Base-by-base conservation (phyloP, 1,284 basidiomycete genomes). In the Ceratobasidium sp. region DNA sequence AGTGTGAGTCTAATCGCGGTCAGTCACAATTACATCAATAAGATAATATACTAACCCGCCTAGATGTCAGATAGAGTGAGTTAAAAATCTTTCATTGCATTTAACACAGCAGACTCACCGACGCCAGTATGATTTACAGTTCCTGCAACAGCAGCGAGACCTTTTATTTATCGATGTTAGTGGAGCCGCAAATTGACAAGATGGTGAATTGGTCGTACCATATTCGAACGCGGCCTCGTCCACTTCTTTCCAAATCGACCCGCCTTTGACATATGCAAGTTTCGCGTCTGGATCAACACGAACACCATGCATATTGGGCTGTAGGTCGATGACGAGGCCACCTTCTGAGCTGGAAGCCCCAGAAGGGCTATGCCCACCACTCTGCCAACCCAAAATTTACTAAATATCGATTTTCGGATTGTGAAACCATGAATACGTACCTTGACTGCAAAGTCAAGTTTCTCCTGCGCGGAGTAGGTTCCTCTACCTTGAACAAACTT, bases 401-500 rank as follows among this genome's bases (percentile, higher is more conserved):
- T n/a, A 51, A 18, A 49, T 56, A 12, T 39, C 20, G 20, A 26
- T 95, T 84, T 93, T 95, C 84, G 95, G 92, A 26, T 94, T 89
- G 12, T 90, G 86, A 0, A 93, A 94, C 84, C 53, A n/a, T 90
- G 2, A 18, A 10, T 49, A 12, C 18, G 46, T 49, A 72, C 69
- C 69, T 72, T 72, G 40, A 72, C 69, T 26, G 77, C 79, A 13
- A 78, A 42, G 9, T 58, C 23, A n/a, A 80, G 55, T 28, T 20
- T 33, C 39, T 77, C 40, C 18, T 42, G 26, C 49, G 56, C 39
- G 60, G 13, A 49, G 69, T 5, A 23, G 15, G 26, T 53, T 42
- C 12, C 68, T 56, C 68, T 33, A 33, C 33, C 33, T 26, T 70
- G 61, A 40, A 72, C 77, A 58, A 80, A 80, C 42, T 60, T 3